Conservation (phyloP, 1,284 basidiomycete genomes). For the Omphalotus olearius region DNA sequence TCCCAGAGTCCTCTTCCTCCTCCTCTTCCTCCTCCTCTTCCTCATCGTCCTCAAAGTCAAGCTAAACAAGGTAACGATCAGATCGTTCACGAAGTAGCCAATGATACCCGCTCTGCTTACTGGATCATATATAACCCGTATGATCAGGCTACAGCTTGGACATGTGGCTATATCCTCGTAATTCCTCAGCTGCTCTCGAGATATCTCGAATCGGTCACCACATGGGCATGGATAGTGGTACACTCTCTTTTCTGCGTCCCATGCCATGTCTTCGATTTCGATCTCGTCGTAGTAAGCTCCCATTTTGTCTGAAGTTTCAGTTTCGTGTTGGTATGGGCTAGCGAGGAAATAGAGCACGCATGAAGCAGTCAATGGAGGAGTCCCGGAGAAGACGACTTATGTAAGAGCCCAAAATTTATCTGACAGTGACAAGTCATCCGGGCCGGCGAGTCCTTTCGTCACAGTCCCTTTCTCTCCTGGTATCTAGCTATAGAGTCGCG, state of each 20-base stretch:
- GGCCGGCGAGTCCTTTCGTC: too few species aligned
- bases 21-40: constrained; percentile 39
- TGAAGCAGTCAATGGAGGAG: too few species aligned
- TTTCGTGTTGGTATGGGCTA: too few species aligned
- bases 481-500: too few species aligned
- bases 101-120: constrained; percentile 36
- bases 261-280: constrained; percentile 94
- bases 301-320: constrained; percentile 35
- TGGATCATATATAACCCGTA: constrained; percentile 93
- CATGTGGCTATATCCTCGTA: constrained; percentile 97
- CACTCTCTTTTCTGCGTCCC: constrained; percentile 80
- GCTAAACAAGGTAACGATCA: constrained; percentile 30
- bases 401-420: too few species aligned
- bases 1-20: constrained; percentile 36
- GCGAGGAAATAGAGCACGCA: too few species aligned
- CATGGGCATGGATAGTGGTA: constrained; percentile 98
- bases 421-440: too few species aligned
- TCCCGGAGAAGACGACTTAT: too few species aligned
- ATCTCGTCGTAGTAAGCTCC: constrained; percentile 88
- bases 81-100: constrained; percentile 2
- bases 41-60: constrained; percentile 72
- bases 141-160: constrained; percentile 93
- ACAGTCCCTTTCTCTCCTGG: too few species aligned
- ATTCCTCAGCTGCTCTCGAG: constrained; percentile 79
- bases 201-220: constrained; percentile 97